These are phyloP conservation scores for Oryza nivara DNA, from an alignment of 176 grass and related monocot genomes.

Conservation along the genomic window DNA sequence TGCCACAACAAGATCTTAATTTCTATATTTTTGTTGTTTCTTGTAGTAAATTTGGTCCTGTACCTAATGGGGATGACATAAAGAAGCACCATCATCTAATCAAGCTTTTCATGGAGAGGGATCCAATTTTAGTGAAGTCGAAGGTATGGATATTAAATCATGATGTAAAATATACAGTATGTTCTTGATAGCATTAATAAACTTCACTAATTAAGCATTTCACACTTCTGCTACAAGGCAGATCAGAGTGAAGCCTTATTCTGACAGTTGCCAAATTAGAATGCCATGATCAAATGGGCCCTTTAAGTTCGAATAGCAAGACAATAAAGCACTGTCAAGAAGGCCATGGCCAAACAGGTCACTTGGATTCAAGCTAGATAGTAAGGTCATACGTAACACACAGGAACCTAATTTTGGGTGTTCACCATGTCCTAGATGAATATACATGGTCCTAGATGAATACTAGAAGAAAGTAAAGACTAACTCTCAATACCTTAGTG, in stretches of 20 bases:
- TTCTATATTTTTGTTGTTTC: conserved; percentile 20
- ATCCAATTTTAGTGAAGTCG: conserved; percentile 56
- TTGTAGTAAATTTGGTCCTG: conserved; percentile 59
- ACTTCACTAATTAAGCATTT: not conserved
- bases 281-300: not conserved
- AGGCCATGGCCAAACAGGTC: not conserved
- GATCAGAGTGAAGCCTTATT: not conserved
- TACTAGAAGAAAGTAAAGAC: too few relatives aligned
- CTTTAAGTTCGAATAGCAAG: not conserved
- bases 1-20: not conserved
- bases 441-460: too few relatives aligned
- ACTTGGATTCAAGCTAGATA: not conserved
- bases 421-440: not conserved
- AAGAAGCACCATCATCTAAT: conserved; percentile 52
- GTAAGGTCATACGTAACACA: not conserved
- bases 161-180: not conserved
- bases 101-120: conserved; percentile 50
- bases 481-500: too few relatives aligned
- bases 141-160: conserved; percentile 50
- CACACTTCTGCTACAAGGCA: not conserved
- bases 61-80: conserved; percentile 57
- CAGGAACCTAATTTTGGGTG: not conserved
- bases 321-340: not conserved
- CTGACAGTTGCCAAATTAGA: not conserved
- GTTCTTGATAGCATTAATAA: not conserved